Percentiles rank a stretch among this genome's conserved stretches.
Conservation (phyloP, 2,329 filamentous ascomycete genomes). For the Cladosporium sp. region DNA sequence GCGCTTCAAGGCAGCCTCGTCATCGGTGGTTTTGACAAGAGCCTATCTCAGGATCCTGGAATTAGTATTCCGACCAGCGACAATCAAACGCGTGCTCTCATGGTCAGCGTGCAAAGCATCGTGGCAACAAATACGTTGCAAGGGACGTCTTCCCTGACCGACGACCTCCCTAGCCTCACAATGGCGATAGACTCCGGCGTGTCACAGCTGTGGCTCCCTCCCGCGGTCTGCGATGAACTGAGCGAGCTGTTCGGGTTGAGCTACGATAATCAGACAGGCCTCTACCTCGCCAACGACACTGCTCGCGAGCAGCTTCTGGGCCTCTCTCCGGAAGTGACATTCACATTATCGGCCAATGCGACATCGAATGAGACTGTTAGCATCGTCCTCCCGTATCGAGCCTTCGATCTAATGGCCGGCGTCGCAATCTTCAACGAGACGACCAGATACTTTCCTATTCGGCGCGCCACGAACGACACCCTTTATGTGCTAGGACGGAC, state of each 20-base stretch:
- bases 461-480: conserved; percentile 31
- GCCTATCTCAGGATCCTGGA: neutral
- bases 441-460: conserved; percentile 34
- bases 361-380: conserved; percentile 4
- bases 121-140: conserved; percentile 5
- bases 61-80: neutral
- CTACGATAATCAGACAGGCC: conserved; percentile 28
- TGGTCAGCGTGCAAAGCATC: conserved; percentile 9
- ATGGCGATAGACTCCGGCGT: conserved; percentile 30
- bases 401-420: conserved; percentile 30
- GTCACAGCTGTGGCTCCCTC: conserved; percentile 36
- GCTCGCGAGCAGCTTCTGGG: conserved; percentile 27
- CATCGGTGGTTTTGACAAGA: conserved; percentile 32
- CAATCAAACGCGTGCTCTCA: neutral
- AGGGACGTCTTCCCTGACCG: conserved; percentile 1
- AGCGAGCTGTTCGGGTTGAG: conserved; percentile 30
- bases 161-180: neutral
- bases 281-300: conserved; percentile 33
- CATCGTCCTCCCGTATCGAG: conserved; percentile 33
- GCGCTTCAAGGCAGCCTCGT: conserved; percentile 18
- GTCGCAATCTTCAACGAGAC: conserved; percentile 19
- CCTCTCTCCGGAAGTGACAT: conserved; percentile 34
- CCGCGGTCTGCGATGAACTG: conserved; percentile 28
- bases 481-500: conserved; percentile 35
- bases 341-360: conserved; percentile 26